phyloP scores from a whole-genome alignment of 768 basidiomycete species.

The Leccinum subtestaceum region DNA sequence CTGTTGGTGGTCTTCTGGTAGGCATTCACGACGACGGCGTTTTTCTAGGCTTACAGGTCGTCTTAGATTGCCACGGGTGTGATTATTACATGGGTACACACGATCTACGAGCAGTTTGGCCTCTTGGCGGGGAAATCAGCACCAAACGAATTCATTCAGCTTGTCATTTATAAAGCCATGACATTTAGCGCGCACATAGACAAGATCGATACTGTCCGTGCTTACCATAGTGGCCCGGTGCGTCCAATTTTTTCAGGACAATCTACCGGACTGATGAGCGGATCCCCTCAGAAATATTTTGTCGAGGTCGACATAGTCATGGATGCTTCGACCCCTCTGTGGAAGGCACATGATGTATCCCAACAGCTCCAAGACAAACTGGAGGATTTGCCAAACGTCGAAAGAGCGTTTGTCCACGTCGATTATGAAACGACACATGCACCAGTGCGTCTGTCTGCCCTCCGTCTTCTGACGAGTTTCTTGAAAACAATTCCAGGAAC shows the following conservation, averaged over 20 bases:
- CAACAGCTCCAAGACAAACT: slow-evolving; percentile 87
- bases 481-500: slow-evolving; percentile 34
- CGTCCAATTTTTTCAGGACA: slow-evolving; percentile 7
- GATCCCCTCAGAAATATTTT: slow-evolving; percentile 65
- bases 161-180: slow-evolving; percentile 85
- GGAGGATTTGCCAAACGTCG: slow-evolving; percentile 85
- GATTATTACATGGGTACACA: slow-evolving; percentile 72
- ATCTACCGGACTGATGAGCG: slow-evolving; percentile 1
- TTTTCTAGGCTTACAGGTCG: neutral
- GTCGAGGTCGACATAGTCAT: slow-evolving; percentile 97
- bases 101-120: slow-evolving; percentile 78
- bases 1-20: slow-evolving; percentile 73
- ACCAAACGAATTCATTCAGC: slow-evolving; percentile 84
- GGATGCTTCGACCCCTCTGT: slow-evolving; percentile 82
- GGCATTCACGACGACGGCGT: slow-evolving; percentile 24
- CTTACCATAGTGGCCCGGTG: slow-evolving; percentile 88
- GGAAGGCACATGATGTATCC: slow-evolving; percentile 84
- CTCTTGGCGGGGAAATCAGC: slow-evolving; percentile 91
- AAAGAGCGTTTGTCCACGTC: slow-evolving; percentile 91
- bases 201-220: slow-evolving; percentile 87
- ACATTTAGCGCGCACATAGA: slow-evolving; percentile 87
- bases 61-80: slow-evolving; percentile 74
- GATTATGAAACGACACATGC: slow-evolving; percentile 90
- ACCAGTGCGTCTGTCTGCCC: slow-evolving; percentile 40
- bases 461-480: neutral